phyloP scores from a whole-genome alignment of 306 rosid species.

The Lathyrus tuberosus region DNA sequence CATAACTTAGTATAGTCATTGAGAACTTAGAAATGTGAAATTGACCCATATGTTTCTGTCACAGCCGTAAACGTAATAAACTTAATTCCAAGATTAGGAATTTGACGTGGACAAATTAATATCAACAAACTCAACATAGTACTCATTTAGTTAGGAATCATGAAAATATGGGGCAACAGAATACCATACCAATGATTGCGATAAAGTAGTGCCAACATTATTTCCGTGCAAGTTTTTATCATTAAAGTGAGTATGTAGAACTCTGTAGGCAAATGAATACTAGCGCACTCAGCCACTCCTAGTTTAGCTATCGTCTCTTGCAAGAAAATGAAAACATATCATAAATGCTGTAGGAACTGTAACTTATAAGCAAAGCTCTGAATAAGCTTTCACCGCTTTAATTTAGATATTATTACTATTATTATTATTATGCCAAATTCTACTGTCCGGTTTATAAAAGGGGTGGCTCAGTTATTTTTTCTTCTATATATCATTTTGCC shows the following conservation, averaged over 20 bases:
- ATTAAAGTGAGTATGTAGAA: constrained; percentile 15
- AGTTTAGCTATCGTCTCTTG: constrained; percentile 26
- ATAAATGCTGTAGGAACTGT: neutral
- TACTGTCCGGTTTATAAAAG: no score
- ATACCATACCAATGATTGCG: neutral
- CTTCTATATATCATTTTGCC: no score
- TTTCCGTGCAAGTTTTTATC: constrained; percentile 29
- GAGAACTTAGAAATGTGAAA: constrained; percentile 1
- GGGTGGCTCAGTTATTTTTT: no score
- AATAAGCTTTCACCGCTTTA: neutral
- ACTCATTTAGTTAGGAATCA: constrained; percentile 4
- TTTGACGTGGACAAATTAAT: neutral
- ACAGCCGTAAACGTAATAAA: neutral
- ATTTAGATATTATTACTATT: neutral
- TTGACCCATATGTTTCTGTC: neutral
- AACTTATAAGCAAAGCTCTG: constrained; percentile 38
- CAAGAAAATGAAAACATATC: constrained; percentile 21
- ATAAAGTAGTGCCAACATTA: constrained; percentile 7
- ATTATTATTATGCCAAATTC: no score
- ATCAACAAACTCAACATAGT: neutral
- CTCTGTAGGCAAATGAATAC: constrained; percentile 32
- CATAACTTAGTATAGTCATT: constrained; percentile 1
- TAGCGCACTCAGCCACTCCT: constrained; percentile 35
- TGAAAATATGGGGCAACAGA: constrained; percentile 18
- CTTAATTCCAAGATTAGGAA: constrained; percentile 2